Conservation (phyloP, 106 monocot species). For the Chionographis japonica region DNA sequence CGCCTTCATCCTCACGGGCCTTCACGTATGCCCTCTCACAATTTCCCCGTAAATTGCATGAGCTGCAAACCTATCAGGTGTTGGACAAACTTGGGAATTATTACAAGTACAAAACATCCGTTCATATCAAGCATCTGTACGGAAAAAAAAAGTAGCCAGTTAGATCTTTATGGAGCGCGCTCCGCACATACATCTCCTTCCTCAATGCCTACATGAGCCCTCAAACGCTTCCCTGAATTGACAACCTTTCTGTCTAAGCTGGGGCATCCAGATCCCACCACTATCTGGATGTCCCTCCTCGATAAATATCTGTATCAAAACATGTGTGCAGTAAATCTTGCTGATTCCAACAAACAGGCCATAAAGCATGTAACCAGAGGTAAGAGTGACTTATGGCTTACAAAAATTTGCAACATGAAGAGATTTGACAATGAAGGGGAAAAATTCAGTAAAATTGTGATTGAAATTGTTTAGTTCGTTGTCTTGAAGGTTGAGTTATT, state of each 20-base stretch:
- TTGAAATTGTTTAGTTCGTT: too few relatives aligned
- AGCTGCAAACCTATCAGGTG: constrained; percentile 60
- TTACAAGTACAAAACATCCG: background rate
- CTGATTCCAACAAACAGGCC: background rate
- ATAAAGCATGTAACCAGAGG: too few relatives aligned
- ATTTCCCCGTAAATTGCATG: constrained; percentile 59
- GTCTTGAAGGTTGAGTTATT: too few relatives aligned
- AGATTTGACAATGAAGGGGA: too few relatives aligned
- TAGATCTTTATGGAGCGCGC: constrained; percentile 1
- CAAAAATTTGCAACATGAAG: too few relatives aligned
- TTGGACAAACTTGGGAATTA: constrained; percentile 5
- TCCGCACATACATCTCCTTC: constrained; percentile 68
- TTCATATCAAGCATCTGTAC: too few relatives aligned
- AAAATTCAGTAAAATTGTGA: too few relatives aligned
- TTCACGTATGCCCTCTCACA: constrained; percentile 86
- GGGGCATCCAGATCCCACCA: constrained; percentile 76
- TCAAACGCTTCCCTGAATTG: constrained; percentile 86
- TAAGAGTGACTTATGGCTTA: too few relatives aligned
- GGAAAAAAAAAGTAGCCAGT: background rate
- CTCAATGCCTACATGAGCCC: constrained; percentile 77
- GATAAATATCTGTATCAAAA: constrained; percentile 63
- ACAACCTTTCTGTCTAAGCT: constrained; percentile 86
- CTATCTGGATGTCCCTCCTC: constrained; percentile 57
- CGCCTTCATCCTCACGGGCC: constrained; percentile 51
- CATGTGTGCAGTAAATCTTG: background rate